Evolutionary conservation across 306 rosid genomes (phyloP).

Genomic region (Hippophae rhamnoides): DNA sequence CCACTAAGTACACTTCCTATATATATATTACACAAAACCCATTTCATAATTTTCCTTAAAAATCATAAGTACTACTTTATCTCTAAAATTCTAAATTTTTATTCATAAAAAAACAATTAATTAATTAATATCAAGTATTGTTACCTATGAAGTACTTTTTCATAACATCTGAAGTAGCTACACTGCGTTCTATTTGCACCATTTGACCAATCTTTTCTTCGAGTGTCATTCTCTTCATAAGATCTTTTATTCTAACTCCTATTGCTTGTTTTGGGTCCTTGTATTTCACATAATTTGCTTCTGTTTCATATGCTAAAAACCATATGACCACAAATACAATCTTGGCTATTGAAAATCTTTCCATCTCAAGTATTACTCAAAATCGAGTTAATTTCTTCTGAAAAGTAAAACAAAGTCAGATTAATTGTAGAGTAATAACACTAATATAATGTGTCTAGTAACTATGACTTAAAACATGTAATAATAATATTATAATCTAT

Average conservation of each 20-base stretch:
- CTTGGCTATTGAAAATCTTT: constrained; percentile 31
- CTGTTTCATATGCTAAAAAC: constrained; percentile 34
- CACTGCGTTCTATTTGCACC: constrained; percentile 70
- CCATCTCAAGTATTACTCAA: constrained; percentile 32
- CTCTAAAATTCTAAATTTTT: background rate
- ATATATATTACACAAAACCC: background rate
- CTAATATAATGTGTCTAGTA: too few relatives aligned
- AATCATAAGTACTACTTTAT: too few relatives aligned
- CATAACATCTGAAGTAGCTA: constrained; percentile 57
- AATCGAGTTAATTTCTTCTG: constrained; percentile 14
- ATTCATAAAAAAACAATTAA: too few relatives aligned
- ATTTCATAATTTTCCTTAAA: too few relatives aligned
- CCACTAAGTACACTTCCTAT: background rate
- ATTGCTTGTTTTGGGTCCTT: constrained; percentile 61
- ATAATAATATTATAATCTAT: too few relatives aligned
- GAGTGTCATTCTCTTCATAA: constrained; percentile 53
- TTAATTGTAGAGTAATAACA: background rate
- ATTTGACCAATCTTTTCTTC: constrained; percentile 90
- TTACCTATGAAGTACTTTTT: constrained; percentile 69
- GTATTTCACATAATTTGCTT: constrained; percentile 50
- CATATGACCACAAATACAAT: constrained; percentile 43
- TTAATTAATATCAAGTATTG: background rate
- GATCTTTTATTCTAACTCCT: constrained; percentile 59
- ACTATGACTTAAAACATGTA: too few relatives aligned
- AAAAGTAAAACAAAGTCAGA: constrained; percentile 6